Evolutionary conservation across 129 eudicot species (phyloP), one percentile per base, ranked within the genome.

Genomic region (Lonicera japonica): DNA sequence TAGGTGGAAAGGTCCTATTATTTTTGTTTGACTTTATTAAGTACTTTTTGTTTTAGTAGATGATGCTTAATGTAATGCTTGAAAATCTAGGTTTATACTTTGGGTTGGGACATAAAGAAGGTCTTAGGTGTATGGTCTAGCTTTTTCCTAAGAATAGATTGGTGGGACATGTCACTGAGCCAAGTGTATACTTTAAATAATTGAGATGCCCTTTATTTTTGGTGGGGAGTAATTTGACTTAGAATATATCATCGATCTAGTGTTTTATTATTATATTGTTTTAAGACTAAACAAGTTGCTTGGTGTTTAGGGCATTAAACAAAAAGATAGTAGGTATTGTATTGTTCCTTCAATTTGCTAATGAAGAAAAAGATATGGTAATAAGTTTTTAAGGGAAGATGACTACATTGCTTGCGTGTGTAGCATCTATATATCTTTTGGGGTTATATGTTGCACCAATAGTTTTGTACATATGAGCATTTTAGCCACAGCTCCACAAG

Each of bases 381-480:
- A 25, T 22, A 11, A 19, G 61, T 56, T 38, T 58, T 29, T 58
- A 54, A 34, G 56, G 18, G 29, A 29, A 14, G 38, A 23, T 74
- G 77, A 74, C 75, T 45, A 15, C 66, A 73, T 20, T 61, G 70
- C 67, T 70, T 66, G 67, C 80, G 80, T 74, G 3, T 63, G 58
- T 52, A 61, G 54, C 73, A 62, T 70, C 38, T 60, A 20, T n/a
- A n/a, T n/a, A n/a, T n/a, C n/a, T 23, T 19, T 43, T 19, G 13
- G 50, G 50, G 5, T 8, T 11, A 43, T 43, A 43, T 29, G 36
- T 29, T 1, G 36, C 36, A 29, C 36, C 6, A 29, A 29, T 29
- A 29, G 2, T 2, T 6, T 29, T 29, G 36, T 29, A 29, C 36
- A 29, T 29, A 1, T 2, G 50, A 8, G 50, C 12, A 16, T 10